Conservation (phyloP, 805 yeast genomes). For the Cyberlindnera misumaiensis region DNA sequence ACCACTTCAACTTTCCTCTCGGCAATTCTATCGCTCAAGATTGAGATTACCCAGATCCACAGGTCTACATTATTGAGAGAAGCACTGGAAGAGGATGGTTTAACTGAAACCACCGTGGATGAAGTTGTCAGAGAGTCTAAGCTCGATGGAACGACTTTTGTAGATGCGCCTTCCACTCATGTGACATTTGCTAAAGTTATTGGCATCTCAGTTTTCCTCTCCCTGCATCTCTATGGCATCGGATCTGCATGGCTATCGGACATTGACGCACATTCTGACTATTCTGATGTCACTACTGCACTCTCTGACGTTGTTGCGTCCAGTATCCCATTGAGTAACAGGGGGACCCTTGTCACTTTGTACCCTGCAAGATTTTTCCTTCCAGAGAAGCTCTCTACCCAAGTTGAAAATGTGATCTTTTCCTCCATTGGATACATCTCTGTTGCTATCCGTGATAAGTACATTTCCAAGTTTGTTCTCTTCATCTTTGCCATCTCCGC, state of each 20-base stretch:
- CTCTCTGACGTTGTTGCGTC: slow-evolving; percentile 22
- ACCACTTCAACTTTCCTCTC: slow-evolving; percentile 76
- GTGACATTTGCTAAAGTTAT: slow-evolving; percentile 55
- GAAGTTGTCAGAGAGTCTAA: slow-evolving; percentile 39
- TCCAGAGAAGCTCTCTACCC: slow-evolving; percentile 49
- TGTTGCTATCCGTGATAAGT: slow-evolving; percentile 67
- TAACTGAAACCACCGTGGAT: slow-evolving; percentile 66
- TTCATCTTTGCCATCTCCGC: slow-evolving; percentile 69
- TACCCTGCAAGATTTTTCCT: slow-evolving; percentile 51
- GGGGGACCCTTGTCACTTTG: slow-evolving; percentile 51
- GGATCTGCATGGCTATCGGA: slow-evolving; percentile 67
- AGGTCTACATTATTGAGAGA: slow-evolving; percentile 70
- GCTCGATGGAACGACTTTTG: slow-evolving; percentile 21
- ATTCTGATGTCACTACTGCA: slow-evolving; percentile 9
- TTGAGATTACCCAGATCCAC: slow-evolving; percentile 82
- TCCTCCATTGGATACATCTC: slow-evolving; percentile 50
- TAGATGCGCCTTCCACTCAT: slow-evolving; percentile 30
- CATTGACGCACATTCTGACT: slow-evolving; percentile 26
- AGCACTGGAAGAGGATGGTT: slow-evolving; percentile 90
- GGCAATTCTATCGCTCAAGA: slow-evolving; percentile 77
- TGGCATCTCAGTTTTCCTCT: slow-evolving; percentile 51
- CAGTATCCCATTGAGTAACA: slow-evolving; percentile 31
- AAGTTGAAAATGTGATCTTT: slow-evolving; percentile 55
- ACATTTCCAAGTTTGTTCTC: slow-evolving; percentile 71
- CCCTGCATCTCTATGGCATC: slow-evolving; percentile 59